phyloP scores from a whole-genome alignment of 2,329 filamentous ascomycete genomes.

The Microdochium bolleyi region DNA sequence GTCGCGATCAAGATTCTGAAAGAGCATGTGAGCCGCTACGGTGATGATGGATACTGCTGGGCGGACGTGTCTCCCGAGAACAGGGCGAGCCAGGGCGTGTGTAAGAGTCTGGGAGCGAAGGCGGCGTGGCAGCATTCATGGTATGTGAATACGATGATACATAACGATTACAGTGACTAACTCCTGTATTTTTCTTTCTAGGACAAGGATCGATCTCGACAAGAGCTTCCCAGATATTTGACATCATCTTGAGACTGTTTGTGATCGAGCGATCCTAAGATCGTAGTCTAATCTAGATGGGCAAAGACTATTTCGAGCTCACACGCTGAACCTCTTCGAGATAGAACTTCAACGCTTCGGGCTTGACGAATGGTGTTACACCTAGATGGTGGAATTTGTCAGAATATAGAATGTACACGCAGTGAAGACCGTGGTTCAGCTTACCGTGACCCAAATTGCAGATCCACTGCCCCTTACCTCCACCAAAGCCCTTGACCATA shows the following conservation, averaged over 20 bases:
- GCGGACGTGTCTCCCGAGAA: slow-evolving; percentile 60
- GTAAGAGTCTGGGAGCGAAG: slow-evolving; percentile 50
- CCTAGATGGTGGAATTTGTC: slow-evolving; percentile 39
- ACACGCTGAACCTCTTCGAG: slow-evolving; percentile 83
- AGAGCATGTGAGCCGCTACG: slow-evolving; percentile 36
- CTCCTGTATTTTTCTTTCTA: slow-evolving; percentile 2
- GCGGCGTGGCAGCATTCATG: slow-evolving; percentile 50
- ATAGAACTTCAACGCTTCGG: slow-evolving; percentile 87
- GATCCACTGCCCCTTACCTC: slow-evolving; percentile 83
- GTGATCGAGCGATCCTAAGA: too few species aligned
- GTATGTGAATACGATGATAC: slow-evolving; percentile 28
- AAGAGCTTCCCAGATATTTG: slow-evolving; percentile 14
- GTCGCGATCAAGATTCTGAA: slow-evolving; percentile 50
- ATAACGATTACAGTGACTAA: neutral
- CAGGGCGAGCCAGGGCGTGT: slow-evolving; percentile 51
- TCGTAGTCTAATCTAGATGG: too few species aligned
- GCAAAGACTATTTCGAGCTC: slow-evolving; percentile 26
- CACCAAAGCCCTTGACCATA: slow-evolving; percentile 81
- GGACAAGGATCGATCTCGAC: slow-evolving; percentile 17
- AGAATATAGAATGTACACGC: neutral
- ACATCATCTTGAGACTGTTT: neutral
- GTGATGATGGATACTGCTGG: slow-evolving; percentile 43
- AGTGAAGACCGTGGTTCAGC: slow-evolving; percentile 15
- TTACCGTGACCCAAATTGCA: slow-evolving; percentile 91
- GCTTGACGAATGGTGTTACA: slow-evolving; percentile 90